A percentile compares a stretch with the other conserved stretches of the same genome.
These are phyloP conservation scores for Pseudocercospora vitis DNA, from an alignment of 2,329 filamentous ascomycete genomes.

Conservation along the genomic window DNA sequence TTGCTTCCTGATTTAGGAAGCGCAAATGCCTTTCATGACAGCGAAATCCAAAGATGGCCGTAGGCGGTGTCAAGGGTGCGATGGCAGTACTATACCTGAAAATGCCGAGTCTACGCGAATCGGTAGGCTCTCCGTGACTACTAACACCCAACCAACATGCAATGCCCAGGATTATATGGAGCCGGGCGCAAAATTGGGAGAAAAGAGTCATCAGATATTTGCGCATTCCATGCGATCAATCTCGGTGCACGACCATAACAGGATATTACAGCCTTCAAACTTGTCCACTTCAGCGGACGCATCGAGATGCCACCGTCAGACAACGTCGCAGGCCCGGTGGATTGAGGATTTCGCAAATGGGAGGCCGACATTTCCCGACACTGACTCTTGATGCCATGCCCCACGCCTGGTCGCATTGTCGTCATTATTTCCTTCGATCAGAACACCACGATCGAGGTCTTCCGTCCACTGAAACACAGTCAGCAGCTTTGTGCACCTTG, in stretches of 20 bases:
- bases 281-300: conserved; percentile 74
- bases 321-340: neutral
- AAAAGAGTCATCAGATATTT: neutral
- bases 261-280: conserved; percentile 41
- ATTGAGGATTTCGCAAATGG: neutral
- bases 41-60: neutral
- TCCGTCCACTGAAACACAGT: neutral
- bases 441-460: neutral
- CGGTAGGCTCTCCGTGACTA: neutral
- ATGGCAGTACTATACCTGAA: neutral
- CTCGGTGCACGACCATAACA: neutral
- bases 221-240: neutral
- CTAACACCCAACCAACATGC: neutral
- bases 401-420: neutral
- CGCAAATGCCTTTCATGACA: too few relatives aligned
- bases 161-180: neutral
- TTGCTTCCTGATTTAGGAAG: too few relatives aligned
- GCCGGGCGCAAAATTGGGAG: neutral
- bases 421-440: neutral
- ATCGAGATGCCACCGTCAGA: conserved; percentile 1
- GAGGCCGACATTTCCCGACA: neutral
- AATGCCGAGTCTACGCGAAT: neutral
- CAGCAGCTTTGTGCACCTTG: neutral
- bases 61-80: neutral
- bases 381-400: neutral